Evolutionary conservation across 306 rosid genomes (phyloP), one percentile per base, ranked within the genome.

Genomic region (Malus domestica): DNA sequence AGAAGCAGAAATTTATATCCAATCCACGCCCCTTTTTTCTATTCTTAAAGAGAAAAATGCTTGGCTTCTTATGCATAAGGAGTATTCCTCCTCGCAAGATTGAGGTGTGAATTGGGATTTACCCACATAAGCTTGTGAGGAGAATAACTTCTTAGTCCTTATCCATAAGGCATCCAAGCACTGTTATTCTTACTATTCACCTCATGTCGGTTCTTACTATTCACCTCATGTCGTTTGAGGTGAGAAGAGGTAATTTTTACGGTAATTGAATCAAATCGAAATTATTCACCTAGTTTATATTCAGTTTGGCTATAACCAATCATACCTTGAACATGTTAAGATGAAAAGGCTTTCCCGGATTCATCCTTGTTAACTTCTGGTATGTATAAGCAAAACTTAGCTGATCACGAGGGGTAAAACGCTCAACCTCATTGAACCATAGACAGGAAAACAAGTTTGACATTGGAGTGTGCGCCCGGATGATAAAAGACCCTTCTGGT

Each of bases 321-420:
- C 68, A 75, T 72, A 95, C 98, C 98, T 90, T 95, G 87, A 95
- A 92, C 98, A 95, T 95, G 70, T 90, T 87, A 67, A 95, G 92
- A 83, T 86, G 91, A 67, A 95, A 85, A 67, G 97, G 93, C 76
- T 84, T 92, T 69, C 76, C 92, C 58, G 92, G 93, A 83, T 95
- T 95, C 95, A 81, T 92, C 90, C 93, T 92, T 84, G 83, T 89
- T 87, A 95, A 86, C 89, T 95, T 95, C 83, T 92, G 98, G 73
- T 85, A 90, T 42, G 97, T 95, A 77, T 92, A 87, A 4, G 99
- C 93, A 45, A 92, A 92, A 83, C 99, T 95, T 62, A 95, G 93
- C 87, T 95, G 99, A 83, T 95, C 99, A 77, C 99, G 97, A 68
- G 99, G 97, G 65, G 99, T 95, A 83, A 95, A 95, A 46, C 90